phyloP scores from a whole-genome alignment of 441 rosid species.

The Populus hybrid region DNA sequence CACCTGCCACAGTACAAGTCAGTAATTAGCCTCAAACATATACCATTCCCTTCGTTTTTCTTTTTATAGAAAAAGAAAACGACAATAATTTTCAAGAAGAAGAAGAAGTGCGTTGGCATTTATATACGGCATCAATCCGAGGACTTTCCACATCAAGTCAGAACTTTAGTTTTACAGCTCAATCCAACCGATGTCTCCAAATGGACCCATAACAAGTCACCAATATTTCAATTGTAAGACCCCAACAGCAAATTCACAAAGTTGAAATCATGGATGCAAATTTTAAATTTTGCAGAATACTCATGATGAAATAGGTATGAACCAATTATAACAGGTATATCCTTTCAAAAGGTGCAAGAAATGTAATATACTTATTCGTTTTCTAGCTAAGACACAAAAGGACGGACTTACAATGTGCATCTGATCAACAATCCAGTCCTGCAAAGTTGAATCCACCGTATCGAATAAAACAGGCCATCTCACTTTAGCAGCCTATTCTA shows the following conservation, averaged over 20 bases:
- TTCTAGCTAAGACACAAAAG: background rate
- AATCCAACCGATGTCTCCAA: too few species aligned
- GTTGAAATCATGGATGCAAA: too few species aligned
- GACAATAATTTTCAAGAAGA: background rate
- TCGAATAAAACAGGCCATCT: slow-evolving; percentile 82
- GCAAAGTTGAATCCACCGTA: slow-evolving; percentile 57
- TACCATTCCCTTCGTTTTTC: background rate
- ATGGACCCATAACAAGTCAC: too few species aligned
- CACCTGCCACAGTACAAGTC: slow-evolving; percentile 48
- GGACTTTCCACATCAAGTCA: too few species aligned
- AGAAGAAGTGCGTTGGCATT: background rate
- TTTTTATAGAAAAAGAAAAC: background rate
- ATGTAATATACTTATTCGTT: background rate
- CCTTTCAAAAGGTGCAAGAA: background rate
- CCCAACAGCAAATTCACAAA: too few species aligned
- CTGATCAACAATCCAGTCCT: slow-evolving; percentile 86
- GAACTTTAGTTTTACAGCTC: too few species aligned
- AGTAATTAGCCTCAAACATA: slow-evolving; percentile 19
- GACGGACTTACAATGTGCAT: slow-evolving; percentile 57
- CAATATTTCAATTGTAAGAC: too few species aligned
- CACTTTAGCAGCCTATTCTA: slow-evolving; percentile 65
- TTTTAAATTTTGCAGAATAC: background rate
- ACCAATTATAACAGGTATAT: too few species aligned
- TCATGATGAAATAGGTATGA: background rate
- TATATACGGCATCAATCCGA: too few species aligned